A percentile compares a stretch with the other conserved stretches of the same genome.
Evolutionary conservation across 2,329 filamentous ascomycete genomes (phyloP).

Genomic region (Lizonia empirigonia): DNA sequence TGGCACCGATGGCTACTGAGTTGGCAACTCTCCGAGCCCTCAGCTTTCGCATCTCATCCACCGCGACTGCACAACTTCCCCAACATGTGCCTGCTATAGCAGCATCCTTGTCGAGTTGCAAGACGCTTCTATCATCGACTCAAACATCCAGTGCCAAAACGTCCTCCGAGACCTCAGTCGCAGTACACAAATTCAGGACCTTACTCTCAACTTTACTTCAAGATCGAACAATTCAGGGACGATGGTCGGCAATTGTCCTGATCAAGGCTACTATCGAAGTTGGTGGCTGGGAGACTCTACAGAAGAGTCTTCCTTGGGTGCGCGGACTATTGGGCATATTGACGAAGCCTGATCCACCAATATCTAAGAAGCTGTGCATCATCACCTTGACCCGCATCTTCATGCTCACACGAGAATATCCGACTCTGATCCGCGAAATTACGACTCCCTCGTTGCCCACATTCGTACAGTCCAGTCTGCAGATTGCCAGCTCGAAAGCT

Average conservation of each 20-base stretch:
- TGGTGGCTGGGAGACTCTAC: constrained; percentile 82
- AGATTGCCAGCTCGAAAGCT: constrained; percentile 54
- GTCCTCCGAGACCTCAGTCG: constrained; percentile 68
- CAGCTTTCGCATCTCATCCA: constrained; percentile 72
- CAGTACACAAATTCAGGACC: constrained; percentile 82
- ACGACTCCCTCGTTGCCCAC: constrained; percentile 79
- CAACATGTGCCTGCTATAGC: constrained; percentile 73
- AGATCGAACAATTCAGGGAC: constrained; percentile 73
- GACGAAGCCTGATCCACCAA: constrained; percentile 77
- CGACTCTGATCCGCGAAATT: constrained; percentile 83
- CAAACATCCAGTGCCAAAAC: constrained; percentile 63
- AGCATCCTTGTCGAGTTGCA: constrained; percentile 59
- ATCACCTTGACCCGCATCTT: constrained; percentile 84
- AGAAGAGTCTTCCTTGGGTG: constrained; percentile 76
- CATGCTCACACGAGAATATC: constrained; percentile 78
- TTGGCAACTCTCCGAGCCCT: constrained; percentile 51
- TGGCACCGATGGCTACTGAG: constrained; percentile 37
- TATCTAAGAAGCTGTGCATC: constrained; percentile 76
- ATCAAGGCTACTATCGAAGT: constrained; percentile 82
- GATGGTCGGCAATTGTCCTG: constrained; percentile 77
- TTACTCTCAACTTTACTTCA: constrained; percentile 78
- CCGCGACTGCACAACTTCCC: constrained; percentile 74
- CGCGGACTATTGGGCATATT: constrained; percentile 75
- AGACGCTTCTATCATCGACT: constrained; percentile 65
- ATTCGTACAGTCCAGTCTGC: constrained; percentile 75